Conservation (phyloP, 345 rosid species). For the Gossypium ekmanianum region DNA sequence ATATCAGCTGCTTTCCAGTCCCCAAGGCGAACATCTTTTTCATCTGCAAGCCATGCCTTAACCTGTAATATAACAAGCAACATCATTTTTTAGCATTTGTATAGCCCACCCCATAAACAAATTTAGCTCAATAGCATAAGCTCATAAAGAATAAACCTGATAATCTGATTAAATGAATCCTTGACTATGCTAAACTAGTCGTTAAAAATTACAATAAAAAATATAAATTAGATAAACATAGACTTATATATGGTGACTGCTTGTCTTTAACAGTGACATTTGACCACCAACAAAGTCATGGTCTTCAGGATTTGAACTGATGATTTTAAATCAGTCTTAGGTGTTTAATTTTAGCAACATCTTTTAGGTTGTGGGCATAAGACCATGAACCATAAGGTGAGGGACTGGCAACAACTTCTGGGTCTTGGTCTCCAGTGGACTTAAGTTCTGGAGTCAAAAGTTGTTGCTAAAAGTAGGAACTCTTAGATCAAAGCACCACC, state of each 20-base stretch:
- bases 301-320: neutral
- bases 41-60: conserved; percentile 78
- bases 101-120: neutral
- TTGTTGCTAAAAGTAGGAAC: neutral
- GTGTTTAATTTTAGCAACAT: neutral
- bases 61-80: conserved; percentile 42
- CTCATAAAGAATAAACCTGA: neutral
- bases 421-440: neutral
- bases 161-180: neutral
- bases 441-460: neutral
- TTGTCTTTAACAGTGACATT: neutral
- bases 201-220: neutral
- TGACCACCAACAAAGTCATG: neutral
- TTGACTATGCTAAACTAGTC: neutral
- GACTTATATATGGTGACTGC: neutral
- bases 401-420: neutral
- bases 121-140: neutral
- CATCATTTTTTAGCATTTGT: neutral
- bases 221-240: neutral
- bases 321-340: neutral
- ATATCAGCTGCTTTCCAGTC: conserved; percentile 97
- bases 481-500: neutral
- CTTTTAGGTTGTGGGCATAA: neutral
- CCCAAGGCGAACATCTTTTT: conserved; percentile 84
- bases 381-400: neutral